These are phyloP conservation scores for Fusarium drepaniforme DNA, from an alignment of 2,329 filamentous ascomycete species.

Conservation along the genomic window DNA sequence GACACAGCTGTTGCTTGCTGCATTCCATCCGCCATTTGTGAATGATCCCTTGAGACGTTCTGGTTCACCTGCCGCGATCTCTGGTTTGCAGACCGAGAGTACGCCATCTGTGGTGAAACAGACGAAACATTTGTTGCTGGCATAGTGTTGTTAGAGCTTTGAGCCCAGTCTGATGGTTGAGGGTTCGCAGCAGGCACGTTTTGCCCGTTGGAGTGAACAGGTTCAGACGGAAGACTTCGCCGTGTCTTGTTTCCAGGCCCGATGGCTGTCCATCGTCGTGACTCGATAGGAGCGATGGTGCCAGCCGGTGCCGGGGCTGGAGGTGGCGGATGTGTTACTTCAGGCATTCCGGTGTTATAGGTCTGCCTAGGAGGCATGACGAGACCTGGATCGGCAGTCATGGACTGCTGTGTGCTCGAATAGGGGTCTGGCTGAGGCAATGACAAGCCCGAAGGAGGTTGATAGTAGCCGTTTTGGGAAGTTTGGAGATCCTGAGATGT, in stretches of 20 bases:
- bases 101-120: constrained; percentile 30
- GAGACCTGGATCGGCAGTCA: constrained; percentile 11
- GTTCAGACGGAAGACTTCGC: constrained; percentile 35
- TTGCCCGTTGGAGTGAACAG: constrained; percentile 10
- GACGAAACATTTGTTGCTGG: constrained; percentile 17
- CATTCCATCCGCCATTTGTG: constrained; percentile 17
- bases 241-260: constrained; percentile 12
- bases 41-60: constrained; percentile 14
- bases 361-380: constrained; percentile 32
- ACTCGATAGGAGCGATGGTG: constrained; percentile 26
- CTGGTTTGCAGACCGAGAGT: constrained; percentile 11
- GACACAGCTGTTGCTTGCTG: constrained; percentile 15
- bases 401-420: constrained; percentile 26
- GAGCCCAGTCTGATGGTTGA: constrained; percentile 31
- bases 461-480: constrained; percentile 44
- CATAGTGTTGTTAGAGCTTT: constrained; percentile 9
- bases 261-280: constrained; percentile 20
- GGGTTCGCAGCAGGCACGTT: constrained; percentile 13
- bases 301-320: constrained; percentile 23
- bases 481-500: constrained; percentile 31
- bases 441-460: constrained; percentile 41
- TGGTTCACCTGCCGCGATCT: constrained; percentile 15
- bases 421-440: constrained; percentile 42
- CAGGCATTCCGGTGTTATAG: constrained; percentile 21
- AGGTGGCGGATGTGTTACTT: constrained; percentile 24